A percentile compares a stretch with the other conserved stretches of the same genome.
Evolutionary conservation across 768 basidiomycete genomes (phyloP).

Genomic region (Leccinellum rugosiceps): DNA sequence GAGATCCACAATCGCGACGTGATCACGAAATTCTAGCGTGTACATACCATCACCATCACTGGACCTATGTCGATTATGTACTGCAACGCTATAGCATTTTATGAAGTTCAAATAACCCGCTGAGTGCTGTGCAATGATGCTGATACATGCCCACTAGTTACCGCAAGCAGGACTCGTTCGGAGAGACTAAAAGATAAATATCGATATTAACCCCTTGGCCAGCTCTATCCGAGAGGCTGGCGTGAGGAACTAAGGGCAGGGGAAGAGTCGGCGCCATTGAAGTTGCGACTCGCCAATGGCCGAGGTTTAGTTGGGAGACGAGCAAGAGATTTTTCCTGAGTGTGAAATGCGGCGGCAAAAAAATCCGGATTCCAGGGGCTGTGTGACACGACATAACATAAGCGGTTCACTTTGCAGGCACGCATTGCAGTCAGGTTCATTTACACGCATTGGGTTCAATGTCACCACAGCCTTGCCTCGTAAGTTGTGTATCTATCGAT

Average conservation of each 20-base stretch:
- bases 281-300: constrained; percentile 16
- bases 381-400: neutral
- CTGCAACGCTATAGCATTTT: neutral
- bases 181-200: neutral
- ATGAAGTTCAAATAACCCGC: neutral
- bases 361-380: neutral
- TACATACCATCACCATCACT: neutral
- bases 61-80: neutral
- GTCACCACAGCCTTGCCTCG: constrained; percentile 2
- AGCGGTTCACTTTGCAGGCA: neutral
- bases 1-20: constrained; percentile 3
- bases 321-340: neutral
- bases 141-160: neutral
- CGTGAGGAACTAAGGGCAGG: neutral
- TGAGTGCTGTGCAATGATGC: neutral
- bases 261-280: constrained; percentile 18
- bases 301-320: neutral
- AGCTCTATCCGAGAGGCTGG: neutral
- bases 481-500: neutral
- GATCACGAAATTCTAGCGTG: constrained; percentile 1
- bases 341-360: too few relatives aligned
- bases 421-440: neutral
- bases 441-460: neutral
- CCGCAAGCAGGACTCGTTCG: neutral
- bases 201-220: neutral